Conservation (phyloP, 345 rosid species). For the Salix koriyanagi region DNA sequence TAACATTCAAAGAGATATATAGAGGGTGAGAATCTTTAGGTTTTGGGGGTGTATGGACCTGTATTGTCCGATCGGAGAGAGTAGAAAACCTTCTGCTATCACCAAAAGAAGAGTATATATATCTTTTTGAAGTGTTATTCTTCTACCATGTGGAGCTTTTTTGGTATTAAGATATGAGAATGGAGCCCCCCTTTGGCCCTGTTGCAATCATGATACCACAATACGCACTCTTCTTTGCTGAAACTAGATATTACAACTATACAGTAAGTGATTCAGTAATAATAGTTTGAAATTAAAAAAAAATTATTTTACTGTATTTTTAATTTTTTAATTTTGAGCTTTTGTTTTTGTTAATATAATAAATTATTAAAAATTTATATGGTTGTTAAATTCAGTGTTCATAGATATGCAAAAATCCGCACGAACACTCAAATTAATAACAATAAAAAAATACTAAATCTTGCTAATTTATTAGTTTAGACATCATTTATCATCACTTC, state of each 20-base stretch:
- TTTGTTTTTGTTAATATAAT: too few relatives aligned
- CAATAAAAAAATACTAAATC: too few relatives aligned
- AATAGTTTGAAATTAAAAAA: too few relatives aligned
- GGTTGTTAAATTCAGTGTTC: too few relatives aligned
- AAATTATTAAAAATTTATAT: too few relatives aligned
- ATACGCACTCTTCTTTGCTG: background rate
- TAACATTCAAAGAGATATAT: background rate
- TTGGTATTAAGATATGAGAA: background rate
- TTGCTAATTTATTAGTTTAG: too few relatives aligned
- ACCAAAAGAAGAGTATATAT: constrained; percentile 26
- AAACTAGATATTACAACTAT: too few relatives aligned
- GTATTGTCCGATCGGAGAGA: background rate
- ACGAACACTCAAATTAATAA: too few relatives aligned
- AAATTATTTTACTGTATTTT: too few relatives aligned
- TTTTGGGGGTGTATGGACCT: background rate
- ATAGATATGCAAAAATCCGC: too few relatives aligned
- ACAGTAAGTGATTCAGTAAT: too few relatives aligned
- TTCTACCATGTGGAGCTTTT: constrained; percentile 29
- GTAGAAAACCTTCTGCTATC: constrained; percentile 14
- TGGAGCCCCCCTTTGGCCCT: background rate
- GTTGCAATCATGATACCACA: constrained; percentile 17
- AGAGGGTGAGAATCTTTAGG: background rate
- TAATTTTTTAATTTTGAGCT: too few relatives aligned
- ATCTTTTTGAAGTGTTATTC: constrained; percentile 17
- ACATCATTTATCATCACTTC: background rate